Base-by-base conservation (phyloP, 495 filamentous ascomycete genomes). In the Hypoxylon rickii region DNA sequence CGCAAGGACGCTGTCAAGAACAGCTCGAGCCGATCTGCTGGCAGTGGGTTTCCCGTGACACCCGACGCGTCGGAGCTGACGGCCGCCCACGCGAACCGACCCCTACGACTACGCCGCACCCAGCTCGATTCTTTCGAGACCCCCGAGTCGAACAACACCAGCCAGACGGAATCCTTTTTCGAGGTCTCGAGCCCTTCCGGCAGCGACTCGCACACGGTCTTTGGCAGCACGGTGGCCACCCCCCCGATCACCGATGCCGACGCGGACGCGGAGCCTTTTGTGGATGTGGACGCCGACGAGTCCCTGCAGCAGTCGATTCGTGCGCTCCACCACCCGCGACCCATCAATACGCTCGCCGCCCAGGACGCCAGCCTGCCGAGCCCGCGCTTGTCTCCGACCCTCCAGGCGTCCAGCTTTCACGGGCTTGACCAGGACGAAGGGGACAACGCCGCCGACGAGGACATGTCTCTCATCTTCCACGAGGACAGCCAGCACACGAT, bases 321-420 rank as follows among this genome's bases (percentile, higher is more conserved):
- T 39, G 63, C 68, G 31, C 41, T 68, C 1, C 69, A 68, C n/a
- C 71, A 62, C 39, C 59, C 72, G 37, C 65, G 80, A 18, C 75
- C 79, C 24, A 73, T 87, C 45, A 88, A 86, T 64, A 84, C 85
- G 1, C 70, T 79, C 20, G 83, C 84, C 21, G 83, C 84, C 19
- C 89, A 94, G 67, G 92, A 96, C 72, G 89, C 89, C 56, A 97
- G 90, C 68, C 77, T 99, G 42, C 95, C 95, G 24, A 97, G 94
- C 65, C 94, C 94, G 31, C 92, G 94, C 57, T 75, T 97, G 39
- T 97, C 95, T 15, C 94, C 94, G 1, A 93, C 96, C 29, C 86
- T 89, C 17, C 86, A 92, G 18, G 89, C 90, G 22, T 84, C 90
- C 54, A 87, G 87, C 62, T 73, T 85, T 4, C 71, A 70, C 19